Evolutionary conservation across 352 stramenopile species (phyloP).

Genomic region (Albugo laibachii): DNA sequence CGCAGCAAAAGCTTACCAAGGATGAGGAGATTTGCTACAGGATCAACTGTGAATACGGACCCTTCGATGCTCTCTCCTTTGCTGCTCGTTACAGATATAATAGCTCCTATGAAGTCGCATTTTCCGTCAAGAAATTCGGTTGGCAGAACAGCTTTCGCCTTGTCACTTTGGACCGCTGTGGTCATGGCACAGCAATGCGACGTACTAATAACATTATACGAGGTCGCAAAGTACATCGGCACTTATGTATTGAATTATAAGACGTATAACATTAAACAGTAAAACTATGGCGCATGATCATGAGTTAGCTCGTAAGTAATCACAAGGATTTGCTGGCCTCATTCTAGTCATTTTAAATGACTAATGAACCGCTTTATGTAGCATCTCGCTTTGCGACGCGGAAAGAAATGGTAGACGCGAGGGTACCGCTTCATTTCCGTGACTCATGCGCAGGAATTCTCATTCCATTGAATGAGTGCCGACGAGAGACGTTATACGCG

Average conservation of each 20-base stretch:
- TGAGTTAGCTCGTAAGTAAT: too few relatives aligned
- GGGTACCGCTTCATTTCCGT: constrained; percentile 86
- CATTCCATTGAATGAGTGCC: constrained; percentile 90
- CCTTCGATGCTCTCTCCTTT: constrained; percentile 36
- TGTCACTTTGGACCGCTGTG: too few relatives aligned
- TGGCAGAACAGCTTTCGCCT: constrained; percentile 10
- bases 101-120: constrained; percentile 32
- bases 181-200: too few relatives aligned
- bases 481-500: constrained; percentile 85
- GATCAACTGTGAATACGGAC: constrained; percentile 58
- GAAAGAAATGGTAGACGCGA: constrained; percentile 87
- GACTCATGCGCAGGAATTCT: constrained; percentile 91
- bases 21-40: constrained; percentile 58
- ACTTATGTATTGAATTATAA: too few relatives aligned
- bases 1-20: constrained; percentile 17
- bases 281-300: background rate
- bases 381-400: constrained; percentile 52
- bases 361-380: constrained; percentile 6
- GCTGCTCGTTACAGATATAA: constrained; percentile 33
- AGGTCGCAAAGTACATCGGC: background rate
- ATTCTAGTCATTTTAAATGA: background rate
- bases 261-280: background rate
- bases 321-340: background rate
- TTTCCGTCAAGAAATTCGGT: constrained; percentile 33
- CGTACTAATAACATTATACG: background rate